Base-by-base conservation (phyloP, 768 basidiomycete genomes). In the Pleurotus ostreatus region DNA sequence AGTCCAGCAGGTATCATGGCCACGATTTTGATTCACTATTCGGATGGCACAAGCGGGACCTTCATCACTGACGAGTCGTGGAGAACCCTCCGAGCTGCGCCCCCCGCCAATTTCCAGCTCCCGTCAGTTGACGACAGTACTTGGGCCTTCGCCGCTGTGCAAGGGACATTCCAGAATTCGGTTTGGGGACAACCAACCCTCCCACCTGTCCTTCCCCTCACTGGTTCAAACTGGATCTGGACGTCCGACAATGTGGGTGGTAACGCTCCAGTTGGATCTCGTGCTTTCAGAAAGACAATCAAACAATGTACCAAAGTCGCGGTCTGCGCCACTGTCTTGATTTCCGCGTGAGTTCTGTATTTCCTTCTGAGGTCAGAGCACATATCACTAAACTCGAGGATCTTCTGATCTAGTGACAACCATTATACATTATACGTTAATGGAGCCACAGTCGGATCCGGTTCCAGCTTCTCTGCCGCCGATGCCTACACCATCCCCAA, bases 361-460 rank as follows among this genome's bases (percentile, higher is more conserved):
- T 30, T 43, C 4, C 2, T 18, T 54, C 15, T 20, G 30, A n/a
- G 20, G 8, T 25, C 6, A 11, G 26, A 23, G 46, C 22, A 2
- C 5, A 34, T 49, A 13, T 22, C 38, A 15, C 8, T 30, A 8
- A 22, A 20, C 5, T 54, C 22, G 22, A n/a, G 23, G 22, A 40
- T 40, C 16, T n/a, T 43, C 9, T 16, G 20, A 16, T 18, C 4
- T 5, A 54, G 52, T 1, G 52, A 54, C 43, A 62, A 70, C 54
- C 63, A 56, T 46, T 70, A 66, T 49, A 61, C 67, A 2, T 56
- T 72, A 5, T 71, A 65, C 20, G 64, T 64, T 5, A 67, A 70
- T 46, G 71, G 70, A 8, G 55, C 55, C 1, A 34, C 58, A 5
- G 58, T 70, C 12, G 70, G 67, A 1, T 43, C 61, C 1, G 59